A percentile compares a stretch with the other conserved stretches of the same genome.
Evolutionary conservation across 1,139 yeast species (phyloP).

Genomic region (Suhomyces atakaporum): DNA sequence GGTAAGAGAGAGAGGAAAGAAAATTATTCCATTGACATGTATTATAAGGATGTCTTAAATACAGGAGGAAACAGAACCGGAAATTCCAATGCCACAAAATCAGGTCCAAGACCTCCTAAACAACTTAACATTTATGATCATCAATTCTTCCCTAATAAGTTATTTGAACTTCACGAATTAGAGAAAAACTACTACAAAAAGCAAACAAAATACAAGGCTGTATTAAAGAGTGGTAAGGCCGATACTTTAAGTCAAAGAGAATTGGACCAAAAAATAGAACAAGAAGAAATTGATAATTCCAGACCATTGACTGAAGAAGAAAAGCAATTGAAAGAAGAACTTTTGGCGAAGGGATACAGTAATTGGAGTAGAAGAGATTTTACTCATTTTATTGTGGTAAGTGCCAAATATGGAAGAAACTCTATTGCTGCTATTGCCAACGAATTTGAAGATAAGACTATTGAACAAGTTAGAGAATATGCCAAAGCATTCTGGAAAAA

Average conservation of each 20-base stretch:
- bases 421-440: constrained; percentile 58
- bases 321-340: constrained; percentile 53
- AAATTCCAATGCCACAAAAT: constrained; percentile 20
- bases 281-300: constrained; percentile 62
- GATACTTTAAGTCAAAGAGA: constrained; percentile 47
- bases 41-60: constrained; percentile 74
- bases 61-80: constrained; percentile 48
- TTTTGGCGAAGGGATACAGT: constrained; percentile 58
- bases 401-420: constrained; percentile 70
- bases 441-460: constrained; percentile 65
- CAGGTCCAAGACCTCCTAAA: constrained; percentile 66
- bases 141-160: constrained; percentile 66
- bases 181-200: constrained; percentile 63
- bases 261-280: constrained; percentile 58
- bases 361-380: constrained; percentile 77
- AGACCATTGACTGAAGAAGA: constrained; percentile 71
- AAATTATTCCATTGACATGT: constrained; percentile 75
- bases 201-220: constrained; percentile 51
- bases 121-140: constrained; percentile 71
- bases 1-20: constrained; percentile 78
- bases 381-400: constrained; percentile 60
- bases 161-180: constrained; percentile 63
- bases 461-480: constrained; percentile 69
- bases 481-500: constrained; percentile 68
- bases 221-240: constrained; percentile 45